Base-by-base conservation (phyloP, 176 grass and related monocot genomes). In the Rhynchospora breviuscula region DNA sequence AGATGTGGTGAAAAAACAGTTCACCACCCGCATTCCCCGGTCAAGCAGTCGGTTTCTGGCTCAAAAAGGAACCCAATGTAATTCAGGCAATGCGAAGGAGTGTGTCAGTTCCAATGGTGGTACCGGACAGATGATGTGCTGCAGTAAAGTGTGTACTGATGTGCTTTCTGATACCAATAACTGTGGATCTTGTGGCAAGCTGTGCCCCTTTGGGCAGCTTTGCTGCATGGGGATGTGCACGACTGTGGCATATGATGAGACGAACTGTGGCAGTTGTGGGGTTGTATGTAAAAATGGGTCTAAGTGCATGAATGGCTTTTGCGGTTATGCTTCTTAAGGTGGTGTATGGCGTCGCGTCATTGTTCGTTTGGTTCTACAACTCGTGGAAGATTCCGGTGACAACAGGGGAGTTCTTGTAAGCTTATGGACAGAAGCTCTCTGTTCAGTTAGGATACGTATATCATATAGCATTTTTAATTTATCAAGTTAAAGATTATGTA, bases 161-260 rank as follows among this genome's bases (percentile, higher is more conserved):
- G 75, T 93, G 81, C 81, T 82, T 12, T 11, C 67, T 57, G 86
- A 83, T 83, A 70, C 61, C 76, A 65, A 46, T 84, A 86, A 87
- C 86, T 93, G 91, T 82, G 88, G 91, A 63, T 71, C 86, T 25
- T 93, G 91, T 81, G 86, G 88, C 17, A 25, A 6, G 26, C 83
- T 76, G 64, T 93, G 91, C 81, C 12, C 77, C 8, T 88, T 87
- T 80, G 88, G 86, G 0, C 86, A 78, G 88, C 74, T 85, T 66
- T 93, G 88, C 86, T 93, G 91, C 84, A 79, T 8, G 14, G 88
- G 91, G 1, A 69, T 46, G 57, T 93, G 91, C 76, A 69, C 67
- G 43, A 73, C 80, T 11, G 79, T 82, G 68, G 84, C 80, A 0
- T 35, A 85, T 62, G 91, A 93, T 52, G 61, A 6, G 9, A 8